These are phyloP conservation scores for Lactifluus volemus DNA, from an alignment of 768 basidiomycete genomes.

Conservation along the genomic window DNA sequence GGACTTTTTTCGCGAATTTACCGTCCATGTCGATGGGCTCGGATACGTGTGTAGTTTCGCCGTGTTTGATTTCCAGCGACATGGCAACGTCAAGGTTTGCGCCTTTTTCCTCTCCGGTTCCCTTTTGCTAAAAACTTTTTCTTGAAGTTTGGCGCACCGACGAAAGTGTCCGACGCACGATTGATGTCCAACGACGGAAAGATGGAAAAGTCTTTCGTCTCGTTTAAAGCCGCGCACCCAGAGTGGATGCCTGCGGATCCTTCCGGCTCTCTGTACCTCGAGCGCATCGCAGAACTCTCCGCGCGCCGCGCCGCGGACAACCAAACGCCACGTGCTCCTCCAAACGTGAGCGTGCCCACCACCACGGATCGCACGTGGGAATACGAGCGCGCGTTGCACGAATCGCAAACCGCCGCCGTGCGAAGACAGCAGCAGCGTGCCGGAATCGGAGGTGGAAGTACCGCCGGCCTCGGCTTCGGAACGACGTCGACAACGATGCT, in stretches of 20 bases:
- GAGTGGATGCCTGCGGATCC: constrained; percentile 94
- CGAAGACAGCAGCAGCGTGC: constrained; percentile 29
- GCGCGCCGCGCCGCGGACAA: constrained; percentile 8
- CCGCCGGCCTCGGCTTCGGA: constrained; percentile 28
- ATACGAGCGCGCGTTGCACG: constrained; percentile 66
- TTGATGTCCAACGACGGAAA: constrained; percentile 89
- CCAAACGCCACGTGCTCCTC: constrained; percentile 3
- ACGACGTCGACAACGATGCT: constrained; percentile 34
- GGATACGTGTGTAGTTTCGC: constrained; percentile 98
- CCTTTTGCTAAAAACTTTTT: neutral
- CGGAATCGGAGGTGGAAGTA: constrained; percentile 1
- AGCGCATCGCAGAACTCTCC: constrained; percentile 50
- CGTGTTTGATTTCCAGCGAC: constrained; percentile 94
- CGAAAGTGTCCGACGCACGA: constrained; percentile 54
- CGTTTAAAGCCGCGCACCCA: constrained; percentile 93
- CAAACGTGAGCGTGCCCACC: neutral
- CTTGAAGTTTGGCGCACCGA: constrained; percentile 75
- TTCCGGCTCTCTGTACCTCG: constrained; percentile 83
- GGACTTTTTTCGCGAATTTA: constrained; percentile 98
- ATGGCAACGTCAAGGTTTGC: constrained; percentile 81
- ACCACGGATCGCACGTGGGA: constrained; percentile 49
- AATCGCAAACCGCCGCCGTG: constrained; percentile 51
- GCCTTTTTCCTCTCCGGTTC: neutral
- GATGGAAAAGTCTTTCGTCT: constrained; percentile 98
- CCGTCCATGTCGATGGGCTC: constrained; percentile 91